Base-by-base conservation (phyloP, 2,329 filamentous ascomycete genomes). In the Ilyonectria sp. region DNA sequence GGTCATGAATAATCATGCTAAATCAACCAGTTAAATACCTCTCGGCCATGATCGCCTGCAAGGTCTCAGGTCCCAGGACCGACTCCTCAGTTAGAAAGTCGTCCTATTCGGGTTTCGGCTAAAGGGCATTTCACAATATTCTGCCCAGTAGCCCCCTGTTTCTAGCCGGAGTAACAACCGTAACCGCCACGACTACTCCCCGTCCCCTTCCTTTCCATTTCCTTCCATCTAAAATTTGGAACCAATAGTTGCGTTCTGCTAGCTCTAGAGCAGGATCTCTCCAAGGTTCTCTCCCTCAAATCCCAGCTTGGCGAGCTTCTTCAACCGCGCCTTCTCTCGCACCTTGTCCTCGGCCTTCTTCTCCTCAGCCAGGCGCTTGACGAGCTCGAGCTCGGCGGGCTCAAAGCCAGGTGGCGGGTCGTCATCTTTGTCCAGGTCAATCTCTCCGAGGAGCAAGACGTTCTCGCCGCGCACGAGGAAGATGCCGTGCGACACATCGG, bases 401-500 rank as follows among this genome's bases (percentile, higher is more conserved):
- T 89, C 84, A 70, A 92, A 94, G 35, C 91, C 90, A 1, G 94
- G 94, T 15, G 94, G 87, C 19, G 94, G 86, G 65, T 97, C 91
- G 80, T 99, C 96, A 81, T 99, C 96, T 78, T 93, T 94, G 84
- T 99, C 96, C 26, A 99, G 89, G 80, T 99, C 96, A 76, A 99
- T 97, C 82, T 98, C 97, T 43, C 96, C 96, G 19, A 98, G 88
- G 50, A 99, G 86, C 58, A 97, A 86, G n/a, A 99, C 96, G 80
- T 99, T 99, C 84, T 99, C 96, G 73, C 96, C 96, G 66, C 96
- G 89, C 52, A 99, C 94, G 40, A 98, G 89, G 83, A 96, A 98
- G 70, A 97, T 90, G 56, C 96, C 96, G 65, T 94, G 90, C 11
- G 90, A 86, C 67, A 97, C 89, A 79, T 99, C 96, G 68, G 94